Percentiles rank a stretch among this genome's conserved stretches.
Conservation (phyloP, 176 grass and related monocot species). For the Oryza meridionalis region DNA sequence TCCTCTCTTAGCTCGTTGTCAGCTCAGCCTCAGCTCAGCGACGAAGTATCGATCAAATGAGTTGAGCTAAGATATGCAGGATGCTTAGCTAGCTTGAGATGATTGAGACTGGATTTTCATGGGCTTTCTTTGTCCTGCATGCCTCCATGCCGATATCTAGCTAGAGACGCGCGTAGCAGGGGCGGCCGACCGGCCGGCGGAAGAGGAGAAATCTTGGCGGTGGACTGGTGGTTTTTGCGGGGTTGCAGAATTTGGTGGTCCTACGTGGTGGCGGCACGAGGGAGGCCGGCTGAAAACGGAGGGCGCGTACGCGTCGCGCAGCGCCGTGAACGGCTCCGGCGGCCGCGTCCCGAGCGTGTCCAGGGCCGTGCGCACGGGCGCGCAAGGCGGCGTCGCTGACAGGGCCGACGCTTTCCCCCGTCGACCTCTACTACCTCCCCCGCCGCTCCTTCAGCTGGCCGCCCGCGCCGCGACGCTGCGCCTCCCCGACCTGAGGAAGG, state of each 20-base stretch:
- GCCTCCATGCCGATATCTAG: neutral
- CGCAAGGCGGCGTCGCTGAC: too few relatives aligned
- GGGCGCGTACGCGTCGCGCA: too few relatives aligned
- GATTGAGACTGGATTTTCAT: neutral
- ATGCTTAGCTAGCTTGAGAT: neutral
- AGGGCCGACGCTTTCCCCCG: too few relatives aligned
- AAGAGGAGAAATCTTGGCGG: constrained; percentile 54
- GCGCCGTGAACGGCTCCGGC: too few relatives aligned
- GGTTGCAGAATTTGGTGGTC: constrained; percentile 53
- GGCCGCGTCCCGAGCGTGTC: too few relatives aligned
- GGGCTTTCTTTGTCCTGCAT: constrained; percentile 5
- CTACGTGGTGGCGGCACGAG: constrained; percentile 52
- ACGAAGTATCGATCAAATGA: neutral
- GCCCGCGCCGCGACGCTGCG: too few relatives aligned
- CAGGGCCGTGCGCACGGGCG: too few relatives aligned
- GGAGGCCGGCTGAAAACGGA: constrained; percentile 26
- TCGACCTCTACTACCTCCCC: too few relatives aligned
- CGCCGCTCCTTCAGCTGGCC: too few relatives aligned
- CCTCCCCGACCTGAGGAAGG: too few relatives aligned
- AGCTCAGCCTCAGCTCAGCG: constrained; percentile 6
- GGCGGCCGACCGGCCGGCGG: neutral
- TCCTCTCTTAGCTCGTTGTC: constrained; percentile 20
- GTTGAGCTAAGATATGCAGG: neutral
- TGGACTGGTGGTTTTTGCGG: neutral
- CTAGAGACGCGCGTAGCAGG: neutral